Conservation (phyloP, 2,329 filamentous ascomycete species). For the Calonectria naviculata region DNA sequence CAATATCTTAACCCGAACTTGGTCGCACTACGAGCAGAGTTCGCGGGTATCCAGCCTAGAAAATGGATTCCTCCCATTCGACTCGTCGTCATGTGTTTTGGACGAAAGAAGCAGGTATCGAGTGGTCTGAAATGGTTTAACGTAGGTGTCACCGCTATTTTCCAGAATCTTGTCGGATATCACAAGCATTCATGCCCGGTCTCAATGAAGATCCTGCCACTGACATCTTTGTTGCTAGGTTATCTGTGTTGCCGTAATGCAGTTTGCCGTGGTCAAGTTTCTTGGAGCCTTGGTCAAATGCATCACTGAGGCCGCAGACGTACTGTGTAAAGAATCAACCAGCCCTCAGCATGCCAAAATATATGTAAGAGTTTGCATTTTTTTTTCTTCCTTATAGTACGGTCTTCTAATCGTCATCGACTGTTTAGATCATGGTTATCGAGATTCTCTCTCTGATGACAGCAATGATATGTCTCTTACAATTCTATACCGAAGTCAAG, state of each 20-base stretch:
- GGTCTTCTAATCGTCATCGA: no score
- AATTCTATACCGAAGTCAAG: not conserved
- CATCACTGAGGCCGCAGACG: not conserved
- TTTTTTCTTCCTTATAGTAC: no score
- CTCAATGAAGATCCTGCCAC: no score
- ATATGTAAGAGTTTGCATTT: not conserved
- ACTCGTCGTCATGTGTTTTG: not conserved
- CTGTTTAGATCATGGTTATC: not conserved
- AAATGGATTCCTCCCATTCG: not conserved
- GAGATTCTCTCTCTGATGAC: not conserved
- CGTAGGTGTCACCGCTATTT: not conserved
- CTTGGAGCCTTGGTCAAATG: not conserved
- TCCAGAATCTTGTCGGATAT: no score
- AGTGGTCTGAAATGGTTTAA: not conserved
- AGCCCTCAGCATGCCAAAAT: not conserved
- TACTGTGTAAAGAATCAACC: not conserved
- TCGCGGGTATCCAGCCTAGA: not conserved
- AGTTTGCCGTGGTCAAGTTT: not conserved
- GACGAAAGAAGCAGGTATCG: not conserved
- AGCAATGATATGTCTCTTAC: not conserved
- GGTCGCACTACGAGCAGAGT: not conserved
- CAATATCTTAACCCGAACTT: not conserved
- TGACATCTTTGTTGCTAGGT: not conserved
- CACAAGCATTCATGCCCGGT: no score
- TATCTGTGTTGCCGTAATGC: not conserved